These are phyloP conservation scores for Fomitopsis pinicola DNA, from an alignment of 1,284 basidiomycete genomes.

Conservation along the genomic window DNA sequence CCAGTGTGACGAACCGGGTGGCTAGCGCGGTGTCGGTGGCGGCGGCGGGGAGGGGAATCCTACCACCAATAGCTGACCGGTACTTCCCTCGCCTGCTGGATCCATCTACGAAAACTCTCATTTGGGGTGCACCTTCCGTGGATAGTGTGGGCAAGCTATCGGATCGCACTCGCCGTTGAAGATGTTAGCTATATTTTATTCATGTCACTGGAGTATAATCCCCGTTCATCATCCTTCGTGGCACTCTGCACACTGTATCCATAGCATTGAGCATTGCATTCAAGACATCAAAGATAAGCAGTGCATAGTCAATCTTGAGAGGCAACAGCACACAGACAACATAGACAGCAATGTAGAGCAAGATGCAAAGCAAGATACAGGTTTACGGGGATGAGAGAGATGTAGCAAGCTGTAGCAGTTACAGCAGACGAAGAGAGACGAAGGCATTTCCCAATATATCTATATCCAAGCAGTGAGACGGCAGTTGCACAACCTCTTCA, in stretches of 20 bases:
- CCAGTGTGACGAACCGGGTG: background rate
- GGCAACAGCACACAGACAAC: background rate
- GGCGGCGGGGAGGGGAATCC: conserved; percentile 32
- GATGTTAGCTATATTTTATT: background rate
- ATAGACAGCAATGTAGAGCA: conserved; percentile 2
- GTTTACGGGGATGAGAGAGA: background rate
- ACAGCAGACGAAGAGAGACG: background rate
- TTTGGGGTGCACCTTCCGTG: conserved; percentile 69
- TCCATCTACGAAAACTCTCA: conserved; percentile 51
- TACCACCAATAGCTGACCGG: conserved; percentile 40
- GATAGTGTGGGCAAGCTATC: conserved; percentile 46
- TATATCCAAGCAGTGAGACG: conserved; percentile 1
- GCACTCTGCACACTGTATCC: conserved; percentile 7
- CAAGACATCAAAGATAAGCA: background rate
- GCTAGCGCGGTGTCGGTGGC: conserved; percentile 2
- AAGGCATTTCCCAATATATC: background rate
- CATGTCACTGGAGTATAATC: background rate
- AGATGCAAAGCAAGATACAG: background rate
- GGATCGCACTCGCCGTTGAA: conserved; percentile 9
- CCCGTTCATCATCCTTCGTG: conserved; percentile 8
- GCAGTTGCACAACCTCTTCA: conserved; percentile 24
- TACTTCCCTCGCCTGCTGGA: conserved; percentile 51
- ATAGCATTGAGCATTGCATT: conserved; percentile 11
- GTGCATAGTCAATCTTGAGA: background rate
- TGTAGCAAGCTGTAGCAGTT: background rate